These are phyloP conservation scores for Allomyces arbusculus DNA, from an alignment of 192 early-diverging fungal species.

Conservation along the genomic window DNA sequence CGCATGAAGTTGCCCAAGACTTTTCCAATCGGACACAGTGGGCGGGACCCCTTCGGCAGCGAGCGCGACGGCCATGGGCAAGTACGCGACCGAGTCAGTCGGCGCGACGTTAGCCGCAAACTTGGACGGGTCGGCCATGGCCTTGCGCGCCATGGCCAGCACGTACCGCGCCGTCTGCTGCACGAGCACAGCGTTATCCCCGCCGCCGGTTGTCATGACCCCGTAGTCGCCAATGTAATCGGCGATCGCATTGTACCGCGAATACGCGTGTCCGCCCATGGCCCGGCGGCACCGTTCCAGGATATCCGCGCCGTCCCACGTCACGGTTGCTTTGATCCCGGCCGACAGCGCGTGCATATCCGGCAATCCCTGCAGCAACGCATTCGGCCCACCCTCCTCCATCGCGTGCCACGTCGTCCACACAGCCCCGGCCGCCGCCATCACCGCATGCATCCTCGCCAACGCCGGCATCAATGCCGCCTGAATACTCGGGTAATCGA, in stretches of 20 bases:
- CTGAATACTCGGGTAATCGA: conserved; percentile 45
- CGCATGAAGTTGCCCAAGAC: conserved; percentile 16
- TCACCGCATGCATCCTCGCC: conserved; percentile 25
- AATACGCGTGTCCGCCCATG: conserved; percentile 45
- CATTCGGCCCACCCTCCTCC: conserved; percentile 21
- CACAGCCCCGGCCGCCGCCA: conserved; percentile 9
- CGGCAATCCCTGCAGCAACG: conserved; percentile 20
- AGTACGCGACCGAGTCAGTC: conserved; percentile 1
- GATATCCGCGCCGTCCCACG: conserved; percentile 28
- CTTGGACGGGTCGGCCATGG: background rate
- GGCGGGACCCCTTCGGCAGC: conserved; percentile 12
- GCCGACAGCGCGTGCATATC: conserved; percentile 39
- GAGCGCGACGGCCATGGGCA: conserved; percentile 7
- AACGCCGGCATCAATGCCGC: conserved; percentile 33
- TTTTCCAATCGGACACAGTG: conserved; percentile 13
- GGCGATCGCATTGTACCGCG: conserved; percentile 40
- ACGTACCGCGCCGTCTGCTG: conserved; percentile 29
- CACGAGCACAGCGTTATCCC: conserved; percentile 22
- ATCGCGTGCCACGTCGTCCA: conserved; percentile 15
- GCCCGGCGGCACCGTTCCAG: conserved; percentile 27
- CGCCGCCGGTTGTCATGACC: conserved; percentile 35
- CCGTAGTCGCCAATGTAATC: conserved; percentile 36
- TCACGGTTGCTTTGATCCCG: conserved; percentile 23
- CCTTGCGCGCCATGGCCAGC: conserved; percentile 5
- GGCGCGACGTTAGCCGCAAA: background rate